These are phyloP conservation scores for Earliella scabrosa DNA, from an alignment of 1,284 basidiomycete genomes.

Conservation along the genomic window DNA sequence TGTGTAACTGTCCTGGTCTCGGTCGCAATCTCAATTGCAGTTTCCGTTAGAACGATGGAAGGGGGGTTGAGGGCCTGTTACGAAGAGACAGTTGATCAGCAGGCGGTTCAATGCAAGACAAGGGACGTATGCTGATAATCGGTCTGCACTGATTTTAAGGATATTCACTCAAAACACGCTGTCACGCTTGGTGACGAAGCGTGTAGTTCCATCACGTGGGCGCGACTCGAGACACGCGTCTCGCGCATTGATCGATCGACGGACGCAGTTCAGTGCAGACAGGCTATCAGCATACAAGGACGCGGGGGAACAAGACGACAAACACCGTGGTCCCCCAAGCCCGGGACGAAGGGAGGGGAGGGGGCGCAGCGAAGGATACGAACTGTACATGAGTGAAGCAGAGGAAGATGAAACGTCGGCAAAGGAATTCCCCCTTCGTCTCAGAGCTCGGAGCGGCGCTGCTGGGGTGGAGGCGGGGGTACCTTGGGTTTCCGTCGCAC, in stretches of 20 bases:
- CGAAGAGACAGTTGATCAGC: slow-evolving; percentile 44
- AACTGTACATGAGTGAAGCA: slow-evolving; percentile 60
- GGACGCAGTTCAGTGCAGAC: slow-evolving; percentile 31
- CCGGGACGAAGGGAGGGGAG: slow-evolving; percentile 75
- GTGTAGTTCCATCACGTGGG: slow-evolving; percentile 47
- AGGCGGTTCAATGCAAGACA: slow-evolving; percentile 21
- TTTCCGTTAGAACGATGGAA: slow-evolving; percentile 58
- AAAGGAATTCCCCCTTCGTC: slow-evolving; percentile 77
- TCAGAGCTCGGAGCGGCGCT: slow-evolving; percentile 88
- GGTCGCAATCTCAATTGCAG: slow-evolving; percentile 50
- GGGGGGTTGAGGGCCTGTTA: slow-evolving; percentile 49
- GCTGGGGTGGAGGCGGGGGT: slow-evolving; percentile 72
- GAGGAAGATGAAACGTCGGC: slow-evolving; percentile 43
- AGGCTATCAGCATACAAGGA: slow-evolving; percentile 57
- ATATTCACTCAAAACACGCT: neutral
- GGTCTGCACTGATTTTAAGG: slow-evolving; percentile 34
- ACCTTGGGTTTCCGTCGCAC: slow-evolving; percentile 84
- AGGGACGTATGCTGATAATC: slow-evolving; percentile 45
- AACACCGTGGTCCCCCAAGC: slow-evolving; percentile 82
- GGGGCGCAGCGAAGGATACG: slow-evolving; percentile 61
- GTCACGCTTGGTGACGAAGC: slow-evolving; percentile 23
- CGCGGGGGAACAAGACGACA: slow-evolving; percentile 73
- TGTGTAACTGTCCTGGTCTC: slow-evolving; percentile 68
- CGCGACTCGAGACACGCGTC: slow-evolving; percentile 32
- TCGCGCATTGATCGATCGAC: slow-evolving; percentile 37